Percentiles rank a stretch among this genome's conserved stretches.
Conservation (phyloP, 176 grass and related monocot genomes). For the Pontederia paniculata region DNA sequence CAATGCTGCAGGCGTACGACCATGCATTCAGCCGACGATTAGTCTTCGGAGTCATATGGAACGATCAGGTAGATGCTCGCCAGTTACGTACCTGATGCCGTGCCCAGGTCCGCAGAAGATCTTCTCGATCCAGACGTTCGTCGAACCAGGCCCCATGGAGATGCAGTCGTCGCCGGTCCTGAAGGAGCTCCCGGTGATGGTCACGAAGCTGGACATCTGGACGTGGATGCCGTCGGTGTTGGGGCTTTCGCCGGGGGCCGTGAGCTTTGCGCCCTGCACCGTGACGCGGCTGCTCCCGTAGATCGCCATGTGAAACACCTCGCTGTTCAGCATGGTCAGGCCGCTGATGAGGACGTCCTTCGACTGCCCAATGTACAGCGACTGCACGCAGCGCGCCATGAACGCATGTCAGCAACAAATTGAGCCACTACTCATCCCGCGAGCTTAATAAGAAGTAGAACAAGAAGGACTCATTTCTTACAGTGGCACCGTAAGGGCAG, state of each 20-base stretch:
- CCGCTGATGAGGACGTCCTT: conserved; percentile 28
- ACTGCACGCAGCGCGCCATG: conserved; percentile 20
- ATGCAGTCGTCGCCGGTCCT: conserved; percentile 63
- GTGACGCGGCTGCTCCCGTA: conserved; percentile 30
- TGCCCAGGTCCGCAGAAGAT: conserved; percentile 50
- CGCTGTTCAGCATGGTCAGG: conserved; percentile 31
- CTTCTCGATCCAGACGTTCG: conserved; percentile 28
- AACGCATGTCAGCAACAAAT: background rate
- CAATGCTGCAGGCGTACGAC: conserved; percentile 32
- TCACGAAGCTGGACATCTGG: conserved; percentile 33
- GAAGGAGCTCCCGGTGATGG: conserved; percentile 18
- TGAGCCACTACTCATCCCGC: background rate
- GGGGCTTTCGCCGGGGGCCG: conserved; percentile 46
- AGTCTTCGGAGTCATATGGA: background rate
- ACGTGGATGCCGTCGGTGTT: conserved; percentile 67
- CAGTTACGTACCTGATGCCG: conserved; percentile 37
- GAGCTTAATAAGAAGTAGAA: background rate
- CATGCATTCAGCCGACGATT: background rate
- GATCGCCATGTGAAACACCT: conserved; percentile 46
- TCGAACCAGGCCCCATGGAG: conserved; percentile 37
- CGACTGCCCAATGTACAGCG: conserved; percentile 34
- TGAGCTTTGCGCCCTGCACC: conserved; percentile 24
- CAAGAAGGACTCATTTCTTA: conserved; percentile 1
- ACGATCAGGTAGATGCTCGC: background rate
- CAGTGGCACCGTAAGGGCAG: conserved; percentile 32